A percentile compares a stretch with the other conserved stretches of the same genome.
phyloP scores from a whole-genome alignment of 78 protist species.

The Isochrysis galbana region DNA sequence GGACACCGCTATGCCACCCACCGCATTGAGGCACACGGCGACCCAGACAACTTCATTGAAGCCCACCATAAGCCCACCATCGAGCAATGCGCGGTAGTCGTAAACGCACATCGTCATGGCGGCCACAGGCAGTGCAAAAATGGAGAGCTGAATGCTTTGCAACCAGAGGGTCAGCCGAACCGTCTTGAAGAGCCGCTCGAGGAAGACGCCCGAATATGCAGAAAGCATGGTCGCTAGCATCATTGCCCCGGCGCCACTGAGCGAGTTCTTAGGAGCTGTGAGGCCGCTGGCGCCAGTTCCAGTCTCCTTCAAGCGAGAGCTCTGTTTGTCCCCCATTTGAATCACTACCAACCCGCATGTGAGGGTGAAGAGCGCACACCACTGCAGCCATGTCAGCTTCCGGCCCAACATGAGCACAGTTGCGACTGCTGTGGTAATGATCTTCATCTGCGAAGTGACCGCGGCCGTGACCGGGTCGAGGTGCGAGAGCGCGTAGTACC shows the following conservation, averaged over 20 bases:
- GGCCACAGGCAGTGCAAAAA: constrained; percentile 1
- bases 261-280: neutral
- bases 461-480: neutral
- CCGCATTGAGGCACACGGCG: neutral
- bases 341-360: neutral
- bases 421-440: neutral
- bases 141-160: neutral
- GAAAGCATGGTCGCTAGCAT: neutral
- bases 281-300: neutral
- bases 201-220: neutral
- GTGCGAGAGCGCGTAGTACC: constrained; percentile 29
- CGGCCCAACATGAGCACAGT: neutral
- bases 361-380: neutral
- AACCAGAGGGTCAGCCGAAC: neutral
- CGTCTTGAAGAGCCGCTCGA: constrained; percentile 20
- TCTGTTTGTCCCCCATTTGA: neutral
- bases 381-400: neutral
- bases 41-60: neutral
- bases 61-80: neutral
- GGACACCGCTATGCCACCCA: neutral
- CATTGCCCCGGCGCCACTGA: neutral
- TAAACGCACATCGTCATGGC: neutral
- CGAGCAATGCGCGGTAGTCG: neutral
- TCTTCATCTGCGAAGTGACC: constrained; percentile 19
- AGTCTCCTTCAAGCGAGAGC: too few species aligned